Evolutionary conservation across 768 basidiomycete species (phyloP).

Genomic region (Cyathus striatus): DNA sequence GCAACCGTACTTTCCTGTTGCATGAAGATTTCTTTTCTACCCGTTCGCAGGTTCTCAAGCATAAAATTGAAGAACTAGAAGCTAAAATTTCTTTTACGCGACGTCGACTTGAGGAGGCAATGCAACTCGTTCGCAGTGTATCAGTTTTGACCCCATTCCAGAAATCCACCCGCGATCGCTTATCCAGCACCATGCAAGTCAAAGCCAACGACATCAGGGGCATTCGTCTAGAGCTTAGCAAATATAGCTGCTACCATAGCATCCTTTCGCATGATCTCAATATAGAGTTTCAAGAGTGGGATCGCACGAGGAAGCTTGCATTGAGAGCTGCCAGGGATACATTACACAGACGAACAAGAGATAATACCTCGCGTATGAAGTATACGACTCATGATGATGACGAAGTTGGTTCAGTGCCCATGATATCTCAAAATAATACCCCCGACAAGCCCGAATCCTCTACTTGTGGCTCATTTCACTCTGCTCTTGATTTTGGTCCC

Average conservation of each 20-base stretch:
- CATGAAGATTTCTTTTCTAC: conserved; percentile 34
- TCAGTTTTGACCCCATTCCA: conserved; percentile 87
- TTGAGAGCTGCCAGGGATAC: conserved; percentile 68
- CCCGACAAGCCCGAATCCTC: conserved; percentile 33
- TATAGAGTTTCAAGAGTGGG: conserved; percentile 64
- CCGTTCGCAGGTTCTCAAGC: conserved; percentile 52
- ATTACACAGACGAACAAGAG: conserved; percentile 39
- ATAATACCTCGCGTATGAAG: conserved; percentile 31
- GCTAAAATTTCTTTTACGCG: conserved; percentile 47
- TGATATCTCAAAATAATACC: too few relatives aligned
- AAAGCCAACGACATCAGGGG: conserved; percentile 62
- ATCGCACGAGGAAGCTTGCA: conserved; percentile 62
- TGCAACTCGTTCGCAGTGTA: conserved; percentile 77
- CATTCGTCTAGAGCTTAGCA: conserved; percentile 68
- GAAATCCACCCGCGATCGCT: conserved; percentile 72
- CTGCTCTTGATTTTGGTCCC: conserved; percentile 53
- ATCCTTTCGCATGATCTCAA: conserved; percentile 73
- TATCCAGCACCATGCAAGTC: conserved; percentile 54
- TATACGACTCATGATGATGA: conserved; percentile 24
- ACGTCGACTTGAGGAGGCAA: conserved; percentile 56
- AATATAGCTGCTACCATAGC: conserved; percentile 68
- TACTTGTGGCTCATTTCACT: conserved; percentile 58
- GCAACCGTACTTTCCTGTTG: conserved; percentile 14
- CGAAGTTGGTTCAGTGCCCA: conserved; percentile 4
- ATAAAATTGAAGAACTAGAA: conserved; percentile 65